These are phyloP conservation scores for Epichloe gansuensis DNA, from an alignment of 2,329 filamentous ascomycete species.

Conservation along the genomic window DNA sequence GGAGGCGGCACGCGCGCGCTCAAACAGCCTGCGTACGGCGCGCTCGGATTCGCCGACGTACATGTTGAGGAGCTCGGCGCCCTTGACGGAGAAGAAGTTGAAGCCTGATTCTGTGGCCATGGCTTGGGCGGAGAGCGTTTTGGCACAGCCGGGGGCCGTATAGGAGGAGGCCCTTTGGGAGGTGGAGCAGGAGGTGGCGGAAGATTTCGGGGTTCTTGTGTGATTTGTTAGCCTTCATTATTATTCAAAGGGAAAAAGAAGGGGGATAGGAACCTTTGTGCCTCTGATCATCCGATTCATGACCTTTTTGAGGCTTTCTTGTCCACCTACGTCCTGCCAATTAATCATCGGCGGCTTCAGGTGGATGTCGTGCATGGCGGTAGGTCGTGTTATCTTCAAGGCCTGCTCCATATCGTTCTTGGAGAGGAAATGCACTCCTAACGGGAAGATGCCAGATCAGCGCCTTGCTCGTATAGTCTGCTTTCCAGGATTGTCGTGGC, in stretches of 20 bases:
- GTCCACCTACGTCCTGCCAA: conserved; percentile 83
- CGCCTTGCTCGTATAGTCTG: conserved; percentile 13
- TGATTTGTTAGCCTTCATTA: neutral
- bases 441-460: conserved; percentile 1
- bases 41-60: conserved; percentile 93
- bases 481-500: conserved; percentile 17
- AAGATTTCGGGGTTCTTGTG: conserved; percentile 18
- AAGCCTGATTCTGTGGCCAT: conserved; percentile 81
- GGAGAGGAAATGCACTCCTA: conserved; percentile 19
- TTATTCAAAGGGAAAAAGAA: neutral
- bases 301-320: conserved; percentile 58
- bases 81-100: conserved; percentile 92
- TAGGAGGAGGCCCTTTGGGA: conserved; percentile 72
- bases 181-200: conserved; percentile 32
- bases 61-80: conserved; percentile 87
- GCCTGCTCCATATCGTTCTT: conserved; percentile 50
- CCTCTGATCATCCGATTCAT: conserved; percentile 39
- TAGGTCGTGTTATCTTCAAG: conserved; percentile 59
- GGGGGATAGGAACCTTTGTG: conserved; percentile 15
- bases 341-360: conserved; percentile 75
- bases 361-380: conserved; percentile 80
- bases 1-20: conserved; percentile 70
- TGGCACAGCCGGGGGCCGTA: conserved; percentile 94
- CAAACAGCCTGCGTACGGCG: conserved; percentile 72
- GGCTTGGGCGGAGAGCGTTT: conserved; percentile 84